These are phyloP conservation scores for Cercospora zeina DNA, from an alignment of 2,329 filamentous ascomycete genomes.

Conservation along the genomic window DNA sequence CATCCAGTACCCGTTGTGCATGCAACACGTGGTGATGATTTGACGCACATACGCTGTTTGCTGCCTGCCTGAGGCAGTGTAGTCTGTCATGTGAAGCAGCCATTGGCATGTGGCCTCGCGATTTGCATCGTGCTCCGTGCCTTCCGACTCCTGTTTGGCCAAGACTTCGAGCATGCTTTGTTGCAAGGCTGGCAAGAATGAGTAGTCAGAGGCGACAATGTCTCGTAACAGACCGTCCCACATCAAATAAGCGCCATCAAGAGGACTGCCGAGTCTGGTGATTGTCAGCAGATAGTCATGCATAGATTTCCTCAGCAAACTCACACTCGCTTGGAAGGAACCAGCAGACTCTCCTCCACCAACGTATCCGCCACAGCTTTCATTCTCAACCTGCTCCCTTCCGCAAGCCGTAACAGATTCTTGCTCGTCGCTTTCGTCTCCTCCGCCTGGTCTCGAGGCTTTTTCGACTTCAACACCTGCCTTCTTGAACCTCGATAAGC, in stretches of 20 bases:
- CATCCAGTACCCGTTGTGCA: constrained; percentile 44
- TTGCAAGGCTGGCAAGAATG: constrained; percentile 44
- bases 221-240: constrained; percentile 46
- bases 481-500: constrained; percentile 31
- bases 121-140: constrained; percentile 24
- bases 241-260: constrained; percentile 49
- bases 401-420: constrained; percentile 23
- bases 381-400: constrained; percentile 17
- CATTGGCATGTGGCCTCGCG: constrained; percentile 52
- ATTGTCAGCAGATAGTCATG: constrained; percentile 8
- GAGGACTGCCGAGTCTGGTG: constrained; percentile 37
- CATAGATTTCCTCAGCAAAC: constrained; percentile 9
- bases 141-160: constrained; percentile 29
- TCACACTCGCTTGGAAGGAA: constrained; percentile 42
- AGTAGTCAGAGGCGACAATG: constrained; percentile 40
- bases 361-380: constrained; percentile 35
- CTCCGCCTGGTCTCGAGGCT: constrained; percentile 26
- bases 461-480: constrained; percentile 40
- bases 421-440: constrained; percentile 19
- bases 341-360: constrained; percentile 41
- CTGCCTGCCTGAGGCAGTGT: constrained; percentile 29
- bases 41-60: constrained; percentile 19
- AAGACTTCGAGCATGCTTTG: constrained; percentile 44
- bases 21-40: constrained; percentile 40
- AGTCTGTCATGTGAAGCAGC: constrained; percentile 51